phyloP scores from a whole-genome alignment of 306 rosid genomes.

The Glycyrrhiza uralensis region DNA sequence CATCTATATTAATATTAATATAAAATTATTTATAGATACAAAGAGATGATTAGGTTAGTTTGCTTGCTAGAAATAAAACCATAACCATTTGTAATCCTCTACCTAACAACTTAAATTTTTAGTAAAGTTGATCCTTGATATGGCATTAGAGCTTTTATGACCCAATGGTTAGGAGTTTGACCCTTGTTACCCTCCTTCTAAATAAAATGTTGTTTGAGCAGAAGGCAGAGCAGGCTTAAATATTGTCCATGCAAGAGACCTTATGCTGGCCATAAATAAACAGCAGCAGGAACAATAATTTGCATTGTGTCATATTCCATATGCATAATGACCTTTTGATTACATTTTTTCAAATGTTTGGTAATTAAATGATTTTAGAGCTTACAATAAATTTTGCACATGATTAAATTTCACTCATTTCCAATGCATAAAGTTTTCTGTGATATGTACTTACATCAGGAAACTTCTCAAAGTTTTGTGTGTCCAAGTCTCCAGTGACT shows the following conservation, averaged over 20 bases:
- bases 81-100: background rate
- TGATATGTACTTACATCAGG: conserved; percentile 70
- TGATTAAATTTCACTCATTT: conserved; percentile 3
- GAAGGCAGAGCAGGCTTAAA: background rate
- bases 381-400: conserved; percentile 2
- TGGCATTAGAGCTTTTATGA: background rate
- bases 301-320: conserved; percentile 5
- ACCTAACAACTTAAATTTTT: background rate
- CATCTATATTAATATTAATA: background rate
- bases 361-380: conserved; percentile 12
- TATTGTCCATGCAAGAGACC: conserved; percentile 2
- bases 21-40: background rate
- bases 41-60: background rate
- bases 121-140: background rate
- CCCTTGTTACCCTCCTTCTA: background rate
- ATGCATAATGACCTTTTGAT: background rate
- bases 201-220: background rate
- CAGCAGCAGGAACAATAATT: conserved; percentile 9
- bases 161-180: background rate
- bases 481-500: conserved; percentile 86
- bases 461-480: conserved; percentile 96
- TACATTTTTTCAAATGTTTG: background rate
- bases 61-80: background rate
- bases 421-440: conserved; percentile 4
- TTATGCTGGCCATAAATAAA: background rate